Evolutionary conservation across 78 protist species (phyloP).

Genomic region (Emiliania huxleyi): DNA sequence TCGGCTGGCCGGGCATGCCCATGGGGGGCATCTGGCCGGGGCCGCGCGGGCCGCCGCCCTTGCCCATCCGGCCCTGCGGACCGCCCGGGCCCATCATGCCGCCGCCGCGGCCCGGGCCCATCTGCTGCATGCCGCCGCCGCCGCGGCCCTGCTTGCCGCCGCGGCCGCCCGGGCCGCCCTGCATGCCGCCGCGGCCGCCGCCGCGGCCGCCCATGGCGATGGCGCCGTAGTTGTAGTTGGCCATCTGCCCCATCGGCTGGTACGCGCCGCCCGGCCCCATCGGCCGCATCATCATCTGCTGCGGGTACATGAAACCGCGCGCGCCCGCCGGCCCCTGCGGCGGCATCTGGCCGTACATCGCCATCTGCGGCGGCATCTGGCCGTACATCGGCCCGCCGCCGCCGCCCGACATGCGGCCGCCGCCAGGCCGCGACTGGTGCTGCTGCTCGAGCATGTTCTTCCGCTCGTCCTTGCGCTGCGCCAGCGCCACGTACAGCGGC

Average conservation of each 20-base stretch:
- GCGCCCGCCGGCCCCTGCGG: neutral
- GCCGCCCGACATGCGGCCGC: neutral
- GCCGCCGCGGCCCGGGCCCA: neutral
- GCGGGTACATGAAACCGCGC: slow-evolving; percentile 3
- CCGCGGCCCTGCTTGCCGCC: neutral
- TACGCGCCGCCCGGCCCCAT: neutral
- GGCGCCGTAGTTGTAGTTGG: neutral
- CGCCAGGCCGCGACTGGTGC: slow-evolving; percentile 57
- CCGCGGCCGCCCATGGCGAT: neutral
- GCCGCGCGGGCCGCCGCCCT: neutral
- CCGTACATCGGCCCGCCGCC: neutral
- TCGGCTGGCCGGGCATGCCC: neutral
- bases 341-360: neutral
- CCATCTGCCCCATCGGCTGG: slow-evolving; percentile 20
- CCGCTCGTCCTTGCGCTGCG: slow-evolving; percentile 88
- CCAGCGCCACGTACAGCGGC: slow-evolving; percentile 94
- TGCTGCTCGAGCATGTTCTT: slow-evolving; percentile 77
- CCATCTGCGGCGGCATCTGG: slow-evolving; percentile 2
- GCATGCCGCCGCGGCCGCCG: slow-evolving; percentile 13
- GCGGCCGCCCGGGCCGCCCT: neutral
- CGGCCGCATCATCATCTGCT: slow-evolving; percentile 1
- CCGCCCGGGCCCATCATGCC: neutral
- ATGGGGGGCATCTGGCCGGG: neutral
- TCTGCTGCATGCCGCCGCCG: neutral
- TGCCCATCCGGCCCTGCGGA: neutral